Base-by-base conservation (phyloP, 257 asterid species). In the Ajuga chamaepitys region DNA sequence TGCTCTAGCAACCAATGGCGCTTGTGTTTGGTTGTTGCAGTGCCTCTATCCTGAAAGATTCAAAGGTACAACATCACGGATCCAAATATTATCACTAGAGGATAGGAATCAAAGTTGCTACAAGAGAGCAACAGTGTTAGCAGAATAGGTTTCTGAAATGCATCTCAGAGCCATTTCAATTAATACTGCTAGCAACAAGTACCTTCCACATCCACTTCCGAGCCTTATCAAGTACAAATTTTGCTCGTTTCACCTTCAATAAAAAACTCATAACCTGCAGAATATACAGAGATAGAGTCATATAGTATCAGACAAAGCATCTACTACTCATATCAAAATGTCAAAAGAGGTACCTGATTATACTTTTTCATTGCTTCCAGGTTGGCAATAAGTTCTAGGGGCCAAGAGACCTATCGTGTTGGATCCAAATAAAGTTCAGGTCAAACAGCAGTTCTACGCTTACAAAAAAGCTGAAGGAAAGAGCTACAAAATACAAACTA, bases 191-290 rank as follows among this genome's bases (percentile, higher is more conserved):
- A 58, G 57, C 58, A 79, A 35, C 60, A 68, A 47, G 53, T 66
- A 91, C 98, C 97, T 93, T 93, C 96, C 95, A 93, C 97, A 88
- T 93, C 97, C 95, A 87, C 81, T 83, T 84, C 68, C 97, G 88
- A 70, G 86, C 85, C 79, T 93, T 88, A 70, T 93, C 99, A 58
- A 93, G 97, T 64, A 90, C 96, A 68, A 77, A 93, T 74, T 90
- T 93, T 52, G 99, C 99, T 73, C 92, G 97, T 71, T 83, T 93
- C 48, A 93, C 89, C 73, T 93, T 93, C 86, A 93, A 76, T 73
- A 93, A 85, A 80, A 87, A 90, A 80, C 76, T 78, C 97, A 93
- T 93, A 53, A 93, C 97, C 98, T 92, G 75, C 67, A 77, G 58
- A 64, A 73, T 55, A 53, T 62, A 66, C 37, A 75, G 57, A 68